Evolutionary conservation across 2,329 filamentous ascomycete species (phyloP), one percentile per base, ranked within the genome.

Genomic region (Zymoseptoria passerinii): DNA sequence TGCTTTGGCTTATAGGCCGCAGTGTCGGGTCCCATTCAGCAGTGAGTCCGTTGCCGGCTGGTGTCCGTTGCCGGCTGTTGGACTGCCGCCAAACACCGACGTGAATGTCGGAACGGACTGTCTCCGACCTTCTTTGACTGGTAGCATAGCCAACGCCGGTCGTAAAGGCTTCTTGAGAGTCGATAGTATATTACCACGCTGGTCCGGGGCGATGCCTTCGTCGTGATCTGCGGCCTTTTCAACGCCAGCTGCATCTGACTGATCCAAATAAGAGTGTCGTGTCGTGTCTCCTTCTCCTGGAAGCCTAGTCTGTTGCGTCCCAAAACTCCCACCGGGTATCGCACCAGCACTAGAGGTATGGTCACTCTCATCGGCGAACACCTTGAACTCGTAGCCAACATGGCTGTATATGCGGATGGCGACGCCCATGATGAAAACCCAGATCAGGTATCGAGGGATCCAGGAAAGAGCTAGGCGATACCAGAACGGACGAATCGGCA

Each of bases 371-470:
- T 66, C 61, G 2, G 68, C 70, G 61, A 73, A 73, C 2, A 76
- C 63, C 13, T 72, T 73, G 61, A 80, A 77, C 50, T 75, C 73
- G 52, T 70, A 65, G 0, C 76, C 75, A 7, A 91, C 83, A 63
- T 89, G 87, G 9, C 83, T 68, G 68, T 91, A 91, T n/a, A 91
- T 85, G 6, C 81, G 82, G 23, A 81, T 75, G 53, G 90, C 89
- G 1, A 88, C 81, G 28, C 77, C 71, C 35, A 89, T 73, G 62
- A 92, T 87, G 27, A 80, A 75, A 8, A 80, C 67, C 63, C 88
- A 83, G 54, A 90, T 84, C 40, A 88, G 64, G 63, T 90, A 90
- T 53, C 88, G 80, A 40, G 88, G 89, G 7, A 88, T 79, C 88
- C 89, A 92, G 58, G 82, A 81, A 2, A 92, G 75, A 0, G 81